Percentiles rank a stretch among this genome's conserved stretches.
These are phyloP conservation scores for Talaromyces wortmannii DNA, from an alignment of 495 filamentous ascomycete genomes.

Conservation along the genomic window DNA sequence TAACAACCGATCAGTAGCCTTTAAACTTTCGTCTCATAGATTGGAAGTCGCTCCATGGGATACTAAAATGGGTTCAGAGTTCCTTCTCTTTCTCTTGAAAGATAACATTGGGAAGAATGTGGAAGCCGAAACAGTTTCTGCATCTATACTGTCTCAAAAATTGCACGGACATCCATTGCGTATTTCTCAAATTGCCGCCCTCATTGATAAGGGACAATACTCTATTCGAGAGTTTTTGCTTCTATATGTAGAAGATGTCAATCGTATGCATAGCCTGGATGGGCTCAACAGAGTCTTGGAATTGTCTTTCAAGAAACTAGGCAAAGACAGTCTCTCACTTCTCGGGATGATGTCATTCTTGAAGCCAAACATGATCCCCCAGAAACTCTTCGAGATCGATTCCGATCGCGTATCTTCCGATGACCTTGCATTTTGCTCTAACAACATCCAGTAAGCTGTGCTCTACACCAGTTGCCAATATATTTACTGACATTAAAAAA, in stretches of 20 bases:
- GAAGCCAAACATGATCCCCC: not conserved
- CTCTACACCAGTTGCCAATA: not conserved
- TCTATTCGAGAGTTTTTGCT: not conserved
- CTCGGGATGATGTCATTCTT: not conserved
- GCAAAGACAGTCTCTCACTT: not conserved
- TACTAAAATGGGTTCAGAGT: not conserved
- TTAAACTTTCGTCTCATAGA: not conserved
- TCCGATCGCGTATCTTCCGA: not conserved
- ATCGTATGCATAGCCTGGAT: not conserved
- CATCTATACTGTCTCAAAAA: not conserved
- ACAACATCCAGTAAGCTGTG: not conserved
- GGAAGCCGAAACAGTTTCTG: not conserved
- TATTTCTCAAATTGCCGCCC: not conserved
- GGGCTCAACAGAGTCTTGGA: constrained; percentile 4
- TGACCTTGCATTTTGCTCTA: not conserved
- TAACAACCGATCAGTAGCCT: not conserved
- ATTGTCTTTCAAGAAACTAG: constrained; percentile 4
- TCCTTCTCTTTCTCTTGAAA: not conserved
- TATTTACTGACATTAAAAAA: not conserved
- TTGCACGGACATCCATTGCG: not conserved
- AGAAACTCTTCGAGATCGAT: not conserved
- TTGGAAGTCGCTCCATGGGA: not conserved
- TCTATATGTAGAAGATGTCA: not conserved
- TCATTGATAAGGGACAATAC: not conserved
- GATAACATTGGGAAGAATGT: not conserved